These are phyloP conservation scores for Triadica sebifera DNA, from an alignment of 345 rosid genomes.

Conservation along the genomic window DNA sequence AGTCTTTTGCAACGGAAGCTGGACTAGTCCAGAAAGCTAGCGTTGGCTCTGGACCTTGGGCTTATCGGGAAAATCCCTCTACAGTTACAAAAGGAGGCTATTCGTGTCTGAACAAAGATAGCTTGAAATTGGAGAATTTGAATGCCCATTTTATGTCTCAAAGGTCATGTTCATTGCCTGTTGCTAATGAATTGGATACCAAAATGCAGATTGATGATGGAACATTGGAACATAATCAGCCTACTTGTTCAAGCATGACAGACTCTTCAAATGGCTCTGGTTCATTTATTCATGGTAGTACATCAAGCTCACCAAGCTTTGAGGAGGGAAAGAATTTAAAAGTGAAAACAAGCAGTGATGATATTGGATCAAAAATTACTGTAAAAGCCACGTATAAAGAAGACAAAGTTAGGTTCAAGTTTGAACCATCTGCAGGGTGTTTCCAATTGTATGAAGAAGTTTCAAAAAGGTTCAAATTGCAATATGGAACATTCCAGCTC, in stretches of 20 bases:
- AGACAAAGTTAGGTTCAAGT: slow-evolving; percentile 71
- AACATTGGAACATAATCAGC: slow-evolving; percentile 43
- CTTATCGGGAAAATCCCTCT: slow-evolving; percentile 29
- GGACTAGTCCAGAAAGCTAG: slow-evolving; percentile 28
- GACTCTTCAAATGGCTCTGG: slow-evolving; percentile 71
- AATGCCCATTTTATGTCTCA: slow-evolving; percentile 29
- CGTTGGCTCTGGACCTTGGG: slow-evolving; percentile 30
- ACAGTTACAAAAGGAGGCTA: slow-evolving; percentile 17
- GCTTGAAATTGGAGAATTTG: slow-evolving; percentile 31
- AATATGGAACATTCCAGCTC: slow-evolving; percentile 66
- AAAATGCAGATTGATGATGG: slow-evolving; percentile 42
- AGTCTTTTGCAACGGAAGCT: slow-evolving; percentile 21
- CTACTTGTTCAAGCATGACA: slow-evolving; percentile 51
- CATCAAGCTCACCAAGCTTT: slow-evolving; percentile 54
- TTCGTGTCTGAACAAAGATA: slow-evolving; percentile 24
- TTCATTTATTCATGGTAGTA: slow-evolving; percentile 45
- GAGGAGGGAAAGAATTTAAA: slow-evolving; percentile 44
- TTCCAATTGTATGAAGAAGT: slow-evolving; percentile 74
- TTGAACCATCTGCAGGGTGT: slow-evolving; percentile 61
- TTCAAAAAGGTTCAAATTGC: slow-evolving; percentile 66
- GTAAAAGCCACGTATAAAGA: slow-evolving; percentile 83
- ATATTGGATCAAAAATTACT: slow-evolving; percentile 44
- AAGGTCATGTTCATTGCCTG: slow-evolving; percentile 42
- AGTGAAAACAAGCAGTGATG: slow-evolving; percentile 27
- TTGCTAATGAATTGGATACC: slow-evolving; percentile 38